These are phyloP conservation scores for Rhizopus stolonifer DNA, from an alignment of 371 early-diverging fungal species.

Conservation along the genomic window DNA sequence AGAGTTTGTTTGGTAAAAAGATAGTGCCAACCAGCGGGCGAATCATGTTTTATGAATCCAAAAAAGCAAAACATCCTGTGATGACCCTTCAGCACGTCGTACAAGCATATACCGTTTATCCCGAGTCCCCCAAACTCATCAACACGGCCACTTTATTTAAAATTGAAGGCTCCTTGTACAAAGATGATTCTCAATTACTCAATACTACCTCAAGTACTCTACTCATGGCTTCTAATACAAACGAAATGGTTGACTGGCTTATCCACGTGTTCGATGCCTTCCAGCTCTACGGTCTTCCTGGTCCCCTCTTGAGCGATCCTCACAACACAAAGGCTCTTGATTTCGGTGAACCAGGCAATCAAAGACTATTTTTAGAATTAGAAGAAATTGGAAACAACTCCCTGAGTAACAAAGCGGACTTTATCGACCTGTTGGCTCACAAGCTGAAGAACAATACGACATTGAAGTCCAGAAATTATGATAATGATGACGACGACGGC, in stretches of 20 bases:
- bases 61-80: constrained; percentile 58
- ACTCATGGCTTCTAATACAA: constrained; percentile 42
- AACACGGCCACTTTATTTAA: constrained; percentile 42
- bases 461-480: constrained; percentile 1
- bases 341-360: constrained; percentile 27
- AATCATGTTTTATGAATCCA: constrained; percentile 58
- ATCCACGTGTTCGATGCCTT: constrained; percentile 49
- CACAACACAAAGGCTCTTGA: constrained; percentile 30
- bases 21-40: constrained; percentile 50
- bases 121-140: constrained; percentile 50
- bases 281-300: constrained; percentile 52
- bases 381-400: constrained; percentile 24
- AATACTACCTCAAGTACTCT: constrained; percentile 30
- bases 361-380: constrained; percentile 37
- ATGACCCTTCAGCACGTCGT: constrained; percentile 58
- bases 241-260: constrained; percentile 50
- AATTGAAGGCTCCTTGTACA: constrained; percentile 37
- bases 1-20: constrained; percentile 58
- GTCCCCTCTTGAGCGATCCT: constrained; percentile 29
- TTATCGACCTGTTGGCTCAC: constrained; percentile 22
- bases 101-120: constrained; percentile 76
- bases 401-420: constrained; percentile 28
- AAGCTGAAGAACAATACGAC: constrained; percentile 12
- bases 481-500: constrained; percentile 12
- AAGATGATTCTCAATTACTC: constrained; percentile 14